Evolutionary conservation across 2,329 filamentous ascomycete species (phyloP), one percentile per base, ranked within the genome.

Genomic region (Apiospora malaysiana): DNA sequence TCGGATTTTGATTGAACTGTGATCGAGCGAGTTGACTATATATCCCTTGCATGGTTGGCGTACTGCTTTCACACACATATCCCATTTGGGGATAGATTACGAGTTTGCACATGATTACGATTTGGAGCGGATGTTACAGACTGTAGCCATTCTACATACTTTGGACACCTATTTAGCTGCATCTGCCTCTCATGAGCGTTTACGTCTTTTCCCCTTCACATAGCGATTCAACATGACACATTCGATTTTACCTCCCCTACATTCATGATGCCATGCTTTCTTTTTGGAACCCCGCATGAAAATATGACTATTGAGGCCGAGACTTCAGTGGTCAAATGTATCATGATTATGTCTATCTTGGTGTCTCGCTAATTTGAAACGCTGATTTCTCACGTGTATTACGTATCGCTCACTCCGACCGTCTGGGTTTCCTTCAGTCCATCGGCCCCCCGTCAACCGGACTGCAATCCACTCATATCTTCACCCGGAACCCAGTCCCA

Each of bases 401-500:
- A 42, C 40, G 2, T 45, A 45, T 45, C 5, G 16, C 42, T 16
- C 42, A 4, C 32, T 32, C 32, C 32, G 6, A 32, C 32, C 8
- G 9, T 1, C 12, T 18, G 12, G 42, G 42, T 4, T 21, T 37
- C 21, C 10, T 32, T 59, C 51, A n/a, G 12, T 16, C 51, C 14
- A 27, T 32, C 32, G 32, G 32, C 6, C 32, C 32, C 32, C 32
- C 6, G 32, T 32, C 32, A 32, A 4, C 32, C 32, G 32, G 32
- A 32, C 32, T 32, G 32, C 32, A 32, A 32, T 32, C 32, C 59
- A 66, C 9, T 70, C 68, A 81, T 4, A 86, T 81, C 76, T 82
- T 86, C 0, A 78, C 79, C 68, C 47, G 75, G 81, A 83, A 84
- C 12, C 81, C 81, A n/a, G 75, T 71, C 0, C 81, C 81, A 8